phyloP scores from a whole-genome alignment of 768 basidiomycete genomes.

The Auriscalpium orientale region DNA sequence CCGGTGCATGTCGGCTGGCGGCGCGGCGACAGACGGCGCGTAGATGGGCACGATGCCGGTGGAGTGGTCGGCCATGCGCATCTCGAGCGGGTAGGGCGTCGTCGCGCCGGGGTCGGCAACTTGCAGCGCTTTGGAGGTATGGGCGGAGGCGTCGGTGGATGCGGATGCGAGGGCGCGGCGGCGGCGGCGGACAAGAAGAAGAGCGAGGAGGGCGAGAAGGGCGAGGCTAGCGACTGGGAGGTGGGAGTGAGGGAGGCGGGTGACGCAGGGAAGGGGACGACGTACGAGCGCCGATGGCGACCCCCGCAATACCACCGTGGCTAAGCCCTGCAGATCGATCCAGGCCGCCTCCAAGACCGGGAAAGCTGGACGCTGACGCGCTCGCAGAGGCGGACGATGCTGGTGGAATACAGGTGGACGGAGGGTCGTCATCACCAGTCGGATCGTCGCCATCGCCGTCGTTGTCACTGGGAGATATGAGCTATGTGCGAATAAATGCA shows the following conservation, averaged over 20 bases:
- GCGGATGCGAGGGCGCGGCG: no score
- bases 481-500: no score
- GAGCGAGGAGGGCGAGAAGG: no score
- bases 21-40: background rate
- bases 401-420: slow-evolving; percentile 1
- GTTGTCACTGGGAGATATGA: background rate
- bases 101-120: no score
- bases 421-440: slow-evolving; percentile 1
- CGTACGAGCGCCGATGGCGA: slow-evolving; percentile 22
- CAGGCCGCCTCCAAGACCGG: no score
- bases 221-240: no score
- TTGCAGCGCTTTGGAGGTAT: no score
- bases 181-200: background rate
- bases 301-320: slow-evolving; percentile 18
- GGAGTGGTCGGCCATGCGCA: slow-evolving; percentile 8
- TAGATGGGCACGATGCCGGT: background rate
- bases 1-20: background rate
- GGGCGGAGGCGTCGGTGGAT: no score
- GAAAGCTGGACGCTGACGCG: no score
- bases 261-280: background rate
- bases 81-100: background rate
- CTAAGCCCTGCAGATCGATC: slow-evolving; percentile 1
- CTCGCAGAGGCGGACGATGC: no score
- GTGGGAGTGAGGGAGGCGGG: no score
- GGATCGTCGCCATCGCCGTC: slow-evolving; percentile 7